These are phyloP conservation scores for Lanzia echinophila DNA, from an alignment of 2,329 filamentous ascomycete species.

Conservation along the genomic window DNA sequence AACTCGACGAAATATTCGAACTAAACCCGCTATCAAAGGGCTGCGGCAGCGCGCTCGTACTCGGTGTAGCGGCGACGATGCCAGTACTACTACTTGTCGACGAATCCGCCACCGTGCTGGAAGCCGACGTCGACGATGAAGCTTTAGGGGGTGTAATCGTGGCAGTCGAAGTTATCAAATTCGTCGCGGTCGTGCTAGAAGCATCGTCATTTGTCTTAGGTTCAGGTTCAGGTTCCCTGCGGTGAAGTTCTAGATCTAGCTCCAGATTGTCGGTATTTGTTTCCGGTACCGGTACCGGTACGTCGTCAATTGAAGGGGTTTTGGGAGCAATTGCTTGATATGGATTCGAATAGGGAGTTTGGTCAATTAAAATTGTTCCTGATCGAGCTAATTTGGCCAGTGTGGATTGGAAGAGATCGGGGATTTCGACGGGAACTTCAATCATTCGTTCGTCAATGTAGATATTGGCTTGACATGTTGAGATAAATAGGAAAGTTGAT, in stretches of 20 bases:
- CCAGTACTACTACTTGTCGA: conserved; percentile 15
- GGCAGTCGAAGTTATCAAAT: conserved; percentile 6
- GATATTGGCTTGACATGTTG: conserved; percentile 16
- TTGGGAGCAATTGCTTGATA: not conserved
- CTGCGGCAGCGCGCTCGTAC: conserved; percentile 45
- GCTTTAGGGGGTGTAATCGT: conserved; percentile 1
- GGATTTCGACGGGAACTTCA: conserved; percentile 15
- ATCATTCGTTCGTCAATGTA: conserved; percentile 25
- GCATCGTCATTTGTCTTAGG: not conserved
- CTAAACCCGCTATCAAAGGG: conserved; percentile 62
- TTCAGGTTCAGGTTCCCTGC: not conserved
- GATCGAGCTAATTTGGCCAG: conserved; percentile 24
- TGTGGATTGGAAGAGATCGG: conserved; percentile 20
- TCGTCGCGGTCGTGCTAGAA: not conserved
- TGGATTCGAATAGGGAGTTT: conserved; percentile 16
- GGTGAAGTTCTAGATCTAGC: not conserved
- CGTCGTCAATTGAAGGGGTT: not conserved
- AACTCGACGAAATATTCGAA: conserved; percentile 49
- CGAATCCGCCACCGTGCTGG: conserved; percentile 9
- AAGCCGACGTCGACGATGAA: not conserved
- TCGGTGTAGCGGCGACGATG: conserved; percentile 16
- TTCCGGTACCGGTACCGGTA: not conserved
- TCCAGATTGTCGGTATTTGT: not conserved
- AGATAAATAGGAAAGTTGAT: conserved; percentile 20
- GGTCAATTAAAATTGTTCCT: conserved; percentile 29